Evolutionary conservation across 1,139 yeast species (phyloP).

Genomic region (Meyerozyma elateridarum): DNA sequence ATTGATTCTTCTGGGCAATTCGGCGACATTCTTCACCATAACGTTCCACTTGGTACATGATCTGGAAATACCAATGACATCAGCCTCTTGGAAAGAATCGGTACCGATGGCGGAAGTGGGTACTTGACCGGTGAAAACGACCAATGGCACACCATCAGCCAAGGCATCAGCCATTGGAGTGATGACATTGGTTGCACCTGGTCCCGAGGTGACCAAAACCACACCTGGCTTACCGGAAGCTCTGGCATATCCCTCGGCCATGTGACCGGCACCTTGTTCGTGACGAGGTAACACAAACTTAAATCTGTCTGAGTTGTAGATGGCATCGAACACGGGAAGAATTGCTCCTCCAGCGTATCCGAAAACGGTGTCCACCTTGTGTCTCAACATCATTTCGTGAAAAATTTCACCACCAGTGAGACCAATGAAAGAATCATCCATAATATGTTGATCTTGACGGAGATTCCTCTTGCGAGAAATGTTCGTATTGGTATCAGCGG

Average conservation of each 20-base stretch:
- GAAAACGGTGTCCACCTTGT: conserved; percentile 88
- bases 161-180: conserved; percentile 98
- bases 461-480: conserved; percentile 8
- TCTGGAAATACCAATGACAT: conserved; percentile 92
- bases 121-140: conserved; percentile 97
- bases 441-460: conserved; percentile 17
- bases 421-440: conserved; percentile 90
- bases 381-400: conserved; percentile 98
- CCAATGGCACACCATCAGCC: conserved; percentile 95
- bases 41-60: conserved; percentile 99
- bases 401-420: conserved; percentile 96
- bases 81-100: conserved; percentile 99
- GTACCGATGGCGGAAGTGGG: conserved; percentile 95
- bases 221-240: conserved; percentile 98
- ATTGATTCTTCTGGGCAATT: conserved; percentile 89
- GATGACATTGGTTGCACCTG: conserved; percentile 96
- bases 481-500: conserved; percentile 9
- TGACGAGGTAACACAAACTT: conserved; percentile 91
- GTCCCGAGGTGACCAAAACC: conserved; percentile 95
- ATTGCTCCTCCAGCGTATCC: conserved; percentile 99
- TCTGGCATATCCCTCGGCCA: conserved; percentile 99
- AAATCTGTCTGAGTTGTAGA: conserved; percentile 84
- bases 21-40: conserved; percentile 93
- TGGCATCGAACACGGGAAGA: conserved; percentile 95
- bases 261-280: conserved; percentile 99